Evolutionary conservation across 2,329 filamentous ascomycete genomes (phyloP).

Genomic region (Lecanicillium sp.): DNA sequence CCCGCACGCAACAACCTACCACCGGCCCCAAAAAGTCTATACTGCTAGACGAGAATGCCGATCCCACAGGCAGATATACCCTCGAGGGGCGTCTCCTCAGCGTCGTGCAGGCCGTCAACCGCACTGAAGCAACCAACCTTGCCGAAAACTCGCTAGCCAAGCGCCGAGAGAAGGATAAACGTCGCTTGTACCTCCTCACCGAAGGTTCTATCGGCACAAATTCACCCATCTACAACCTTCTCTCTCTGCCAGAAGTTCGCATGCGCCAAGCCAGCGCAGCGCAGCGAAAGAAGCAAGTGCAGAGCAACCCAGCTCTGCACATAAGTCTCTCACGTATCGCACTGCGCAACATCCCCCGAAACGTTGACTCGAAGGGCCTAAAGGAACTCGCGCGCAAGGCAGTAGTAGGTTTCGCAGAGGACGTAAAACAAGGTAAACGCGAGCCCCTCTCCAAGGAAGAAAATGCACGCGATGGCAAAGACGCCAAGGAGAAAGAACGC

Average conservation of each 20-base stretch:
- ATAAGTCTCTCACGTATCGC: conserved; percentile 84
- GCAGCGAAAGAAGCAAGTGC: conserved; percentile 83
- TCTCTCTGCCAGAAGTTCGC: conserved; percentile 72
- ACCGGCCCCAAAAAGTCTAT: conserved; percentile 66
- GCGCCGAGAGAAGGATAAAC: conserved; percentile 74
- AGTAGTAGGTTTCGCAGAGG: conserved; percentile 87
- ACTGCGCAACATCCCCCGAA: conserved; percentile 81
- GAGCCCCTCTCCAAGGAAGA: conserved; percentile 85
- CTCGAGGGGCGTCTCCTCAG: conserved; percentile 83
- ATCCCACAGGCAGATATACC: conserved; percentile 79
- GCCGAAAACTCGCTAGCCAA: conserved; percentile 58
- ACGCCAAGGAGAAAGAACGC: conserved; percentile 73
- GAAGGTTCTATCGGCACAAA: conserved; percentile 78
- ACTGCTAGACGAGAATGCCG: conserved; percentile 75
- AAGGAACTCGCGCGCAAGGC: conserved; percentile 87
- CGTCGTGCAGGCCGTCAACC: conserved; percentile 76
- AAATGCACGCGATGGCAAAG: conserved; percentile 66
- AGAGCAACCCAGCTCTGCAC: conserved; percentile 83
- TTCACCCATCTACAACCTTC: conserved; percentile 66
- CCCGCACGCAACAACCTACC: conserved; percentile 42
- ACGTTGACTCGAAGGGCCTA: conserved; percentile 75
- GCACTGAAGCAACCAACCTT: conserved; percentile 68
- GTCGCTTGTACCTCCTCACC: conserved; percentile 75
- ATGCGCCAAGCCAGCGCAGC: conserved; percentile 81
- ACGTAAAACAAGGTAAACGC: conserved; percentile 72